Evolutionary conservation across 257 asterid species (phyloP).

Genomic region (Nicotiana otophora): DNA sequence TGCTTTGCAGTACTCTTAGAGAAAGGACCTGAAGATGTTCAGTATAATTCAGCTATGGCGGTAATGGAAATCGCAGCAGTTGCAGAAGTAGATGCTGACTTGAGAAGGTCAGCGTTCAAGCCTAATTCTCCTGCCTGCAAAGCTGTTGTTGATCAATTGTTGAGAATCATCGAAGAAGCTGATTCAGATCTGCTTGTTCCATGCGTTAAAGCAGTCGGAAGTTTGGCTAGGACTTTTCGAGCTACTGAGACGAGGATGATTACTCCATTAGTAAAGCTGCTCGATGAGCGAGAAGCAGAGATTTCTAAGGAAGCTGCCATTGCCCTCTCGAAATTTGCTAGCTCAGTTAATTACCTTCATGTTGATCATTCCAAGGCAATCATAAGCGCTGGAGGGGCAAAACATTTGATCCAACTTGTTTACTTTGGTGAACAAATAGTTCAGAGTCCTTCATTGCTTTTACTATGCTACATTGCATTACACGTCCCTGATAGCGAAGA

Average conservation of each 20-base stretch:
- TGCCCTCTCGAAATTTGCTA: conserved; percentile 52
- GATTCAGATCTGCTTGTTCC: conserved; percentile 53
- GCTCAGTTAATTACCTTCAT: conserved; percentile 46
- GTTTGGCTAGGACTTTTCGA: conserved; percentile 57
- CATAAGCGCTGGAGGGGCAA: conserved; percentile 51
- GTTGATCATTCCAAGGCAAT: conserved; percentile 61
- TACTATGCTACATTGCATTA: conserved; percentile 45
- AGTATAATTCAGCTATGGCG: conserved; percentile 20
- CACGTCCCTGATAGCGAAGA: conserved; percentile 73
- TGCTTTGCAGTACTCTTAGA: conserved; percentile 23
- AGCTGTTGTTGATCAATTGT: conserved; percentile 59
- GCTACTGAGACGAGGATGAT: conserved; percentile 67
- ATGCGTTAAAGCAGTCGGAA: conserved; percentile 53
- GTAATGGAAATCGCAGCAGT: conserved; percentile 66
- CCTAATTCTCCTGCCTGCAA: conserved; percentile 74
- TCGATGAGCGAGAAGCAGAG: conserved; percentile 54
- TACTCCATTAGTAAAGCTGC: conserved; percentile 46
- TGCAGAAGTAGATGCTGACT: conserved; percentile 55
- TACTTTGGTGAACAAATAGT: conserved; percentile 62
- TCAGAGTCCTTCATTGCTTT: conserved; percentile 41
- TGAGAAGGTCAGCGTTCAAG: conserved; percentile 58
- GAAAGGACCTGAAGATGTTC: conserved; percentile 22
- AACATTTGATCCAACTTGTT: conserved; percentile 60
- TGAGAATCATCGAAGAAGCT: conserved; percentile 32
- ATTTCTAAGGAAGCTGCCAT: conserved; percentile 48